Percentiles rank a stretch among this genome's conserved stretches.
These are phyloP conservation scores for Groenewaldozyma salmanticensis DNA, from an alignment of 805 yeast species.

Conservation along the genomic window DNA sequence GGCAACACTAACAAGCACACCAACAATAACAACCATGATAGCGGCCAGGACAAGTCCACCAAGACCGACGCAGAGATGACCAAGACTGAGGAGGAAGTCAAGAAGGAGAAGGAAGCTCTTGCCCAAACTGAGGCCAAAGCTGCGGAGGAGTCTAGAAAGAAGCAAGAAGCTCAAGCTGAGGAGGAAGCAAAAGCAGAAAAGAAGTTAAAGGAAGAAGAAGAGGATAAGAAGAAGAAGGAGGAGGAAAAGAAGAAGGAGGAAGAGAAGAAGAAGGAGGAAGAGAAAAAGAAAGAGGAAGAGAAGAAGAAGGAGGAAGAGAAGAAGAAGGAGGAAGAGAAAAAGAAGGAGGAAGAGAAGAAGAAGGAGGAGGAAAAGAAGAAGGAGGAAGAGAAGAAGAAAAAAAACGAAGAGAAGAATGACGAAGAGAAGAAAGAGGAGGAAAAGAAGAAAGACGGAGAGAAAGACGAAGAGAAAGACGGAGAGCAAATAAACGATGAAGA, in stretches of 20 bases:
- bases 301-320: neutral
- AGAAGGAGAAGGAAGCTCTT: too few relatives aligned
- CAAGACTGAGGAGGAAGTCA: too few relatives aligned
- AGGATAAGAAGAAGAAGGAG: neutral
- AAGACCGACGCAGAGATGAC: too few relatives aligned
- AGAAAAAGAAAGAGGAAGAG: neutral
- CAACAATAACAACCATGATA: too few relatives aligned
- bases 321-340: neutral
- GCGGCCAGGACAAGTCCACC: too few relatives aligned
- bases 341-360: neutral
- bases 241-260: neutral
- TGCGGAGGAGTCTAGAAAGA: too few relatives aligned
- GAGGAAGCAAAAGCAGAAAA: too few relatives aligned
- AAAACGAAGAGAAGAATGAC: neutral
- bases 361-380: neutral
- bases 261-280: neutral
- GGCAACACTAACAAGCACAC: slow-evolving; percentile 64
- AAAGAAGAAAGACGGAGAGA: neutral
- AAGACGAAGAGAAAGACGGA: neutral
- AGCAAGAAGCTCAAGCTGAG: too few relatives aligned
- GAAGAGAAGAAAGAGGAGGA: neutral
- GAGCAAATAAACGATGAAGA: too few relatives aligned
- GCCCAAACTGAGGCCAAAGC: too few relatives aligned
- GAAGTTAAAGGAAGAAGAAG: too few relatives aligned
- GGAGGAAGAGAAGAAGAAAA: neutral